A percentile compares a stretch with the other conserved stretches of the same genome.
These are phyloP conservation scores for Globomyces pollinis-pini DNA, from an alignment of 192 early-diverging fungal genomes.

Conservation along the genomic window DNA sequence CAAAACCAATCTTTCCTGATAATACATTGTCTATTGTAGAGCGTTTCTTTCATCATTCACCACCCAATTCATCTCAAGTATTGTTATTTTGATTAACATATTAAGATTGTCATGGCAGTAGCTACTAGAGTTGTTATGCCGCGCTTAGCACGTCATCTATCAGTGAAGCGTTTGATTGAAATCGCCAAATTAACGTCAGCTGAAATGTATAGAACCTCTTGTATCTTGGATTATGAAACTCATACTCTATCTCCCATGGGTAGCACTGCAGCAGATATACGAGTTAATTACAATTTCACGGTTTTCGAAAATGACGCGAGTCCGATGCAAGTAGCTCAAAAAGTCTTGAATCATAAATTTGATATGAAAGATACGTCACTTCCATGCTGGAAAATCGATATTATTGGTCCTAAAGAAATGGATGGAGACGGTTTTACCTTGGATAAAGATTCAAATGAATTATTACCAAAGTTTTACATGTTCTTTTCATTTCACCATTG, in stretches of 20 bases:
- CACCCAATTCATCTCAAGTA: conserved; percentile 23
- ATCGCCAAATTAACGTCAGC: conserved; percentile 27
- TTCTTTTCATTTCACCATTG: conserved; percentile 45
- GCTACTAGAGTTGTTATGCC: conserved; percentile 26
- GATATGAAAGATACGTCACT: conserved; percentile 23
- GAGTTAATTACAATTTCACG: conserved; percentile 12
- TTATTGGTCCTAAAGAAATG: conserved; percentile 28
- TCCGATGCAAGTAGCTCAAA: background rate
- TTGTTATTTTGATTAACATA: background rate
- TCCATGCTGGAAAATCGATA: conserved; percentile 29
- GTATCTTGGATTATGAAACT: conserved; percentile 29
- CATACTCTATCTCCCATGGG: conserved; percentile 19
- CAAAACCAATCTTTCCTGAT: conserved; percentile 20
- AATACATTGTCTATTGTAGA: conserved; percentile 35
- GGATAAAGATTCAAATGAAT: background rate
- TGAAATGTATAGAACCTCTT: conserved; percentile 29
- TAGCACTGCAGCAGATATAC: conserved; percentile 29
- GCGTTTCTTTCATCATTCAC: conserved; percentile 33
- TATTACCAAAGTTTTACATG: conserved; percentile 22
- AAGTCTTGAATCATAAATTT: conserved; percentile 38
- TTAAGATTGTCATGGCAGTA: conserved; percentile 38
- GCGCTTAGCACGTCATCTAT: background rate
- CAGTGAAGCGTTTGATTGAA: conserved; percentile 26
- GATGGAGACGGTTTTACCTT: background rate
- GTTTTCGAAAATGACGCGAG: background rate